phyloP scores from a whole-genome alignment of 768 basidiomycete species.

The Leccinum broughii region DNA sequence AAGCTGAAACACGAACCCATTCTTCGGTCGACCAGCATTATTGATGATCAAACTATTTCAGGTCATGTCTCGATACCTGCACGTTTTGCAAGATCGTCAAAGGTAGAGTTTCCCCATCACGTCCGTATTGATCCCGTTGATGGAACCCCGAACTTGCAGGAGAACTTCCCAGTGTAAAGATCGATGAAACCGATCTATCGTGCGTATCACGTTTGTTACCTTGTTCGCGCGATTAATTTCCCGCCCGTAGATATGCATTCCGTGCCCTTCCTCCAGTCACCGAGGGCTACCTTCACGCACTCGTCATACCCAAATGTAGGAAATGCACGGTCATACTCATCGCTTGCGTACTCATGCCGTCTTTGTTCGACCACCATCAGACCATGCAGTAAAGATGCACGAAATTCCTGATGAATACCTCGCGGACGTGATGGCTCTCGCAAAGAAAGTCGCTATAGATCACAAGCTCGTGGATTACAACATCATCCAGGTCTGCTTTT shows the following conservation, averaged over 20 bases:
- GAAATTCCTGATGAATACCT: conserved; percentile 86
- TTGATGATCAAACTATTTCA: conserved; percentile 20
- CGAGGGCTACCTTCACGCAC: conserved; percentile 67
- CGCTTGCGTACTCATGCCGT: background rate
- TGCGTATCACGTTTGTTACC: conserved; percentile 38
- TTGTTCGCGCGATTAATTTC: background rate
- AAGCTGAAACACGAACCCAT: background rate
- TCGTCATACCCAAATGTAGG: conserved; percentile 90
- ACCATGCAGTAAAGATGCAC: conserved; percentile 83
- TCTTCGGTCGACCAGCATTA: background rate
- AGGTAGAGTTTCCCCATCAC: conserved; percentile 42
- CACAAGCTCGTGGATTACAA: conserved; percentile 79
- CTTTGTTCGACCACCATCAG: conserved; percentile 37
- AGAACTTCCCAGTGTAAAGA: conserved; percentile 84
- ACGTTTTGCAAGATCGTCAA: conserved; percentile 94
- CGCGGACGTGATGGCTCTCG: conserved; percentile 70
- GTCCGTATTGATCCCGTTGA: background rate
- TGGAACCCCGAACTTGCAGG: conserved; percentile 43
- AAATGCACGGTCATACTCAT: no score
- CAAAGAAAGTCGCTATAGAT: conserved; percentile 81
- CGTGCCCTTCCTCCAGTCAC: conserved; percentile 88
- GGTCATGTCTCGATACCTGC: conserved; percentile 57
- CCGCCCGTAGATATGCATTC: conserved; percentile 68
- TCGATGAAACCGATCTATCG: conserved; percentile 72
- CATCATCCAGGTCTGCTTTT: conserved; percentile 57